Base-by-base conservation (phyloP, 2,329 filamentous ascomycete genomes). In the Chaetomium sp. region DNA sequence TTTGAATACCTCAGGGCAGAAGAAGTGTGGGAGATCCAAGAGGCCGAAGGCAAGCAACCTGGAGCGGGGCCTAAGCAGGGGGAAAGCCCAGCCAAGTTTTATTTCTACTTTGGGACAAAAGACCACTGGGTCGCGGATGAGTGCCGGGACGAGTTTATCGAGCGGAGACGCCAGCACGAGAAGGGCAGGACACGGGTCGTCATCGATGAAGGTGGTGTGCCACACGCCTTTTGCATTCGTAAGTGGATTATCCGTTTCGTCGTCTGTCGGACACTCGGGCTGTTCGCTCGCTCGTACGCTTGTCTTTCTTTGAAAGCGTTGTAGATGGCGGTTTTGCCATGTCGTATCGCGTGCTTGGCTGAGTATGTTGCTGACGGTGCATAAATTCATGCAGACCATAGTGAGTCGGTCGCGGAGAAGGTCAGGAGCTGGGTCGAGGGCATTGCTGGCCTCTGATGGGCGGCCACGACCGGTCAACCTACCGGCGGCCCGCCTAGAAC, bases 111-210 rank as follows among this genome's bases (percentile, higher is more conserved):
- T 60, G 83, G 77, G 1, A 71, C 76, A 58, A 69, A 78, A 50
- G 84, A 87, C 58, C 77, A 84, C 55, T 87, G 84, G 84, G 80
- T 87, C 1, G 78, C 79, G 2, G 71, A 81, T 48, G 71, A 76
- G 49, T 73, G 76, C 47, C 72, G 83, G 7, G 80, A 85, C 60
- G 74, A 73, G 34, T 79, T 86, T 56, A 80, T 86, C 52, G 71
- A 70, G 45, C 68, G 68, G 43, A 68, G 74, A 56, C 67, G 41
- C 41, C 36, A 34, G 19, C 45, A 61, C 5, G 49, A 48, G 10
- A 60, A 55, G 32, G 59, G 72, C 6, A 70, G 73, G 57, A 76
- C 77, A 0, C 72, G 70, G 55, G 72, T 84, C 49, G 67, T 77
- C 37, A 71, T 86, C 38, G 82, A 85, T 54, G 75, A 82, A 60